Evolutionary conservation across 2,329 filamentous ascomycete species (phyloP), one percentile per base, ranked within the genome.

Genomic region (Penicillium griseofulvum): DNA sequence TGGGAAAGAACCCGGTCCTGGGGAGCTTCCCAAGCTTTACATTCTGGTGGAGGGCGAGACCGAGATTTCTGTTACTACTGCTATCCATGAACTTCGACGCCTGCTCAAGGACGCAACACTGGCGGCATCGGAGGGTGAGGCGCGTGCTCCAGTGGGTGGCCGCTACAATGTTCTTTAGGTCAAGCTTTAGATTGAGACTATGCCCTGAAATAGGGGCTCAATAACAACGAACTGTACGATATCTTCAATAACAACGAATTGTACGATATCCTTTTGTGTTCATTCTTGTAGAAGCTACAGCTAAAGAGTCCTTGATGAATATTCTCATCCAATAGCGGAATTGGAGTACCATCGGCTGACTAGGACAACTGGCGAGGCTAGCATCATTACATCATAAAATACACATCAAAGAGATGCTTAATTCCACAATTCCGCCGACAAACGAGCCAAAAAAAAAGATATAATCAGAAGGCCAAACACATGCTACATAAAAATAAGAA

Each of bases 21-120:
- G 84, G 34, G 88, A 87, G 52, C 87, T 91, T 64, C 89, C 94
- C n/a, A 97, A 97, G 79, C 79, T 99, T 65, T 99, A 97, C 72
- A 97, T 99, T 67, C 83, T 99, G 57, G 95, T 99, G 54, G 94
- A 99, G 72, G 94, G 94, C 39, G 94, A 99, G 68, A 97, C 94
- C 0, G 94, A 99, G 74, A 80, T 96, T 50, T 87, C 91, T 31
- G 94, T 99, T 28, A 90, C 89, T 49, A 88, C 90, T 67, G 94
- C 94, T 2, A 90, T 99, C 83, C 85, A 86, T 63, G 92, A 97
- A 76, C 81, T 99, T 62, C 93, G 91, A 70, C 84, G 92, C 44
- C 78, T 97, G 67, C 77, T 99, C 64, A 91, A 88, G 71, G 94
- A 97, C 74, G 94, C 90, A 12, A 96, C 92, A 0, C 85, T 95